phyloP scores from a whole-genome alignment of 768 basidiomycete genomes.

The Lepiota brunneoincarnata region DNA sequence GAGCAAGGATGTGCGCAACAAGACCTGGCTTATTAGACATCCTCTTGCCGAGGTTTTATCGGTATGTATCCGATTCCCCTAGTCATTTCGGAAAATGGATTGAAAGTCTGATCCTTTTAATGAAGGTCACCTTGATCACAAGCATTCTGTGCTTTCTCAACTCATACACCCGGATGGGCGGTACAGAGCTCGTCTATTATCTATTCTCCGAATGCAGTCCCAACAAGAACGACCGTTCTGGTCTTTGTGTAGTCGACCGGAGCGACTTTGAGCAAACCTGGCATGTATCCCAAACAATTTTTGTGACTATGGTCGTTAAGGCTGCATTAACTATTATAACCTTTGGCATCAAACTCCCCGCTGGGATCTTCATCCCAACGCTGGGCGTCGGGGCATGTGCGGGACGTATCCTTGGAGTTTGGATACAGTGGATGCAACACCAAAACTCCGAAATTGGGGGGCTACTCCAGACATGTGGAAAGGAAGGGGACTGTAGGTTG shows the following conservation, averaged over 20 bases:
- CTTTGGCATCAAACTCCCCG: slow-evolving; percentile 89
- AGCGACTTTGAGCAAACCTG: slow-evolving; percentile 51
- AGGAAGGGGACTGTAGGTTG: slow-evolving; percentile 61
- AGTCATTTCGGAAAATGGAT: not conserved
- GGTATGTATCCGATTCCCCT: slow-evolving; percentile 39
- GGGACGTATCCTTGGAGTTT: slow-evolving; percentile 82
- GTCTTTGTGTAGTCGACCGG: slow-evolving; percentile 71
- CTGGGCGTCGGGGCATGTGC: slow-evolving; percentile 94
- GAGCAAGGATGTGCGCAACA: slow-evolving; percentile 78
- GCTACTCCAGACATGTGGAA: slow-evolving; percentile 66
- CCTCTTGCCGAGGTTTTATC: slow-evolving; percentile 82
- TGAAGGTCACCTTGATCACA: slow-evolving; percentile 76
- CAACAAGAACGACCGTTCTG: slow-evolving; percentile 49
- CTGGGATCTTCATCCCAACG: slow-evolving; percentile 96
- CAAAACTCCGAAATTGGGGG: slow-evolving; percentile 48
- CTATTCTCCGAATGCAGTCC: slow-evolving; percentile 84
- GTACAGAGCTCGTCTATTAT: slow-evolving; percentile 91
- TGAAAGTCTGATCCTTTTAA: not conserved
- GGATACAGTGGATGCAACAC: slow-evolving; percentile 73
- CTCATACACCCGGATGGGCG: slow-evolving; percentile 89
- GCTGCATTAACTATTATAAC: slow-evolving; percentile 81
- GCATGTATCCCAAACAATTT: slow-evolving; percentile 62
- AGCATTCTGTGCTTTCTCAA: slow-evolving; percentile 81
- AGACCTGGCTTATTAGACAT: slow-evolving; percentile 76
- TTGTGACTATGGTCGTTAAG: slow-evolving; percentile 81